Percentiles rank a stretch among this genome's conserved stretches.
phyloP scores from a whole-genome alignment of 257 asterid species.

The Rehmannia glutinosa region DNA sequence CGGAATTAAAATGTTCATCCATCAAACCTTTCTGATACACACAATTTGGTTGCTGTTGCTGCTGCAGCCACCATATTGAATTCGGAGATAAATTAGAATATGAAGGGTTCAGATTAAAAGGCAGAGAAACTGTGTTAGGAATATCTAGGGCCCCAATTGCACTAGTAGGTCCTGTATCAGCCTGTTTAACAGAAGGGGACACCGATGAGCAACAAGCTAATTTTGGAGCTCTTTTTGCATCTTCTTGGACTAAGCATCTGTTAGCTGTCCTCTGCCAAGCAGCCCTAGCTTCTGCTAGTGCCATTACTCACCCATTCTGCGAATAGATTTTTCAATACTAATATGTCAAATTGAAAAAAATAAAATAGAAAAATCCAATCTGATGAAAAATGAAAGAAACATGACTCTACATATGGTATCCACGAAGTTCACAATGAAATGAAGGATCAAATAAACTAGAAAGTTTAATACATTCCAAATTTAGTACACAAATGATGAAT shows the following conservation, averaged over 20 bases:
- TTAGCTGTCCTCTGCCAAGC: constrained; percentile 88
- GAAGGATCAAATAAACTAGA: not conserved
- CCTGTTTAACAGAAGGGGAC: constrained; percentile 40
- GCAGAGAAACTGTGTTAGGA: constrained; percentile 21
- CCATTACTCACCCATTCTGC: constrained; percentile 51
- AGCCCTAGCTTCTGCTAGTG: constrained; percentile 82
- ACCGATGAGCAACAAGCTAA: constrained; percentile 66
- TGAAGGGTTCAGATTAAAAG: constrained; percentile 40
- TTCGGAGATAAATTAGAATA: constrained; percentile 46
- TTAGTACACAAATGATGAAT: not conserved
- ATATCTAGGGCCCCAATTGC: constrained; percentile 33
- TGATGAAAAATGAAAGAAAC: no score
- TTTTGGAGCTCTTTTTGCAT: constrained; percentile 90
- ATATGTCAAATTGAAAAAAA: no score
- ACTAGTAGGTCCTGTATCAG: constrained; percentile 29
- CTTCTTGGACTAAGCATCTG: constrained; percentile 87
- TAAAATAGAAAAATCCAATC: no score
- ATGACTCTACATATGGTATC: no score
- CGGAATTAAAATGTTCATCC: constrained; percentile 27
- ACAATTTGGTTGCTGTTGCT: constrained; percentile 45
- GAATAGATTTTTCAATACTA: no score
- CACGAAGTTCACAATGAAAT: no score
- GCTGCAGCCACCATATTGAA: constrained; percentile 83
- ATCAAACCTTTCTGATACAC: constrained; percentile 29
- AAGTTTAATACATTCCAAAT: not conserved